These are phyloP conservation scores for Aspergillus fumigatiaffinis DNA, from an alignment of 2,329 filamentous ascomycete species.

Conservation along the genomic window DNA sequence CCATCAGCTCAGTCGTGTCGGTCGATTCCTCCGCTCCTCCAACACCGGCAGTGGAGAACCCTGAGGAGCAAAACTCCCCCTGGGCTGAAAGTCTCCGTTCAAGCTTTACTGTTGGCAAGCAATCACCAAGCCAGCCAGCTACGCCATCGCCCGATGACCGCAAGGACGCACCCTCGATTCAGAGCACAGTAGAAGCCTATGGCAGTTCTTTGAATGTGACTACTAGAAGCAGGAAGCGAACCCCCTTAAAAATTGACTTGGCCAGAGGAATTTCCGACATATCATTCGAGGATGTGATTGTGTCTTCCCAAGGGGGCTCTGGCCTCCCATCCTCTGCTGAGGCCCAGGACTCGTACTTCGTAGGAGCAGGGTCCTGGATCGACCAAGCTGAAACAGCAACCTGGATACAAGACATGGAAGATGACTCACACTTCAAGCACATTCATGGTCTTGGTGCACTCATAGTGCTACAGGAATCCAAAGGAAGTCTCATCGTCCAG, in stretches of 20 bases:
- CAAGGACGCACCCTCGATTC: background rate
- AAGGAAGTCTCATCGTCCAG: conserved; percentile 65
- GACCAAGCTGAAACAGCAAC: background rate
- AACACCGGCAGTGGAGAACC: conserved; percentile 22
- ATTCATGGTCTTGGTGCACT: conserved; percentile 32
- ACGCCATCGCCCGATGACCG: conserved; percentile 1
- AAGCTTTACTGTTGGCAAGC: conserved; percentile 2
- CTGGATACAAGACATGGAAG: background rate
- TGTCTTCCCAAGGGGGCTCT: background rate
- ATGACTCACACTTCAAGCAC: background rate
- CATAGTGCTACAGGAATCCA: conserved; percentile 60
- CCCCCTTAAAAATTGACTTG: background rate
- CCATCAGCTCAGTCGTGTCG: conserved; percentile 70
- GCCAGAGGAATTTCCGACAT: background rate
- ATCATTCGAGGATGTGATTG: background rate
- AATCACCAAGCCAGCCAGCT: background rate
- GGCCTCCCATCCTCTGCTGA: background rate
- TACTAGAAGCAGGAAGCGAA: background rate
- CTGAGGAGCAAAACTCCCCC: conserved; percentile 16
- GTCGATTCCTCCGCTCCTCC: conserved; percentile 52
- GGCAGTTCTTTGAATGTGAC: background rate
- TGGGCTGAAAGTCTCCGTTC: conserved; percentile 10
- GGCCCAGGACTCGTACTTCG: background rate
- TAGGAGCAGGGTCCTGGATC: background rate
- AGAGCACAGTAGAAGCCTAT: background rate